Evolutionary conservation across 2,329 filamentous ascomycete genomes (phyloP).

Genomic region (Myrmaecium sp.): DNA sequence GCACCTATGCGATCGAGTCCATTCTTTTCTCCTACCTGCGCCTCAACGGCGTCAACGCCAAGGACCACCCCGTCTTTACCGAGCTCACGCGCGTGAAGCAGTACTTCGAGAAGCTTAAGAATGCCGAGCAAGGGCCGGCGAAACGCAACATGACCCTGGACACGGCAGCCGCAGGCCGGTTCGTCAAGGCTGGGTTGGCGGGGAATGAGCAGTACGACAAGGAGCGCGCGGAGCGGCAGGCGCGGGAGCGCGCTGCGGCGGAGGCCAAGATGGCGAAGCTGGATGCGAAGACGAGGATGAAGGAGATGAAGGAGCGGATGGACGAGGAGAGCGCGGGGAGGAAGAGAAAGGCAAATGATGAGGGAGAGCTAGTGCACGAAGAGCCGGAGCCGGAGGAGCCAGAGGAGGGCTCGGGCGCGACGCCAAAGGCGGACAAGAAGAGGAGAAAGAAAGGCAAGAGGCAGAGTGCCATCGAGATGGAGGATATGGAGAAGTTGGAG

Average conservation of each 20-base stretch:
- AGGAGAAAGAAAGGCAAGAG: slow-evolving; percentile 1
- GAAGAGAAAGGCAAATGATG: slow-evolving; percentile 1
- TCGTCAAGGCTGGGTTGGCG: slow-evolving; percentile 64
- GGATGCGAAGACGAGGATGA: slow-evolving; percentile 14
- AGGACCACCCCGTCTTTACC: slow-evolving; percentile 65
- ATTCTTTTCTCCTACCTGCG: slow-evolving; percentile 71
- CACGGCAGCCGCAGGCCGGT: slow-evolving; percentile 60
- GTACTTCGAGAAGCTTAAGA: slow-evolving; percentile 86
- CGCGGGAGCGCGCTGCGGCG: slow-evolving; percentile 17
- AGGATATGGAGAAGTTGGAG: slow-evolving; percentile 1
- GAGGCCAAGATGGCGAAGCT: slow-evolving; percentile 20
- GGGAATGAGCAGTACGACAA: slow-evolving; percentile 29
- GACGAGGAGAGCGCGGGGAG: slow-evolving; percentile 1
- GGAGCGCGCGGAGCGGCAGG: slow-evolving; percentile 19
- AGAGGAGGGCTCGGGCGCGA: slow-evolving; percentile 6
- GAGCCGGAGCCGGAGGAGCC: slow-evolving; percentile 3
- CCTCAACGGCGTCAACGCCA: slow-evolving; percentile 62
- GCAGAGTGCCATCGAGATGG: background rate
- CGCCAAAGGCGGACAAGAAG: slow-evolving; percentile 1
- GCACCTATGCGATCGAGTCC: slow-evolving; percentile 80
- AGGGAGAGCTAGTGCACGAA: no score
- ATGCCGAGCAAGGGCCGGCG: slow-evolving; percentile 45
- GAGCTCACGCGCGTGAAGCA: slow-evolving; percentile 77
- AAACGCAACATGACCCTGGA: slow-evolving; percentile 42
- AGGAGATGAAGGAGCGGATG: slow-evolving; percentile 8